Conservation (phyloP, 768 basidiomycete genomes). For the Suillus cothurnatus region DNA sequence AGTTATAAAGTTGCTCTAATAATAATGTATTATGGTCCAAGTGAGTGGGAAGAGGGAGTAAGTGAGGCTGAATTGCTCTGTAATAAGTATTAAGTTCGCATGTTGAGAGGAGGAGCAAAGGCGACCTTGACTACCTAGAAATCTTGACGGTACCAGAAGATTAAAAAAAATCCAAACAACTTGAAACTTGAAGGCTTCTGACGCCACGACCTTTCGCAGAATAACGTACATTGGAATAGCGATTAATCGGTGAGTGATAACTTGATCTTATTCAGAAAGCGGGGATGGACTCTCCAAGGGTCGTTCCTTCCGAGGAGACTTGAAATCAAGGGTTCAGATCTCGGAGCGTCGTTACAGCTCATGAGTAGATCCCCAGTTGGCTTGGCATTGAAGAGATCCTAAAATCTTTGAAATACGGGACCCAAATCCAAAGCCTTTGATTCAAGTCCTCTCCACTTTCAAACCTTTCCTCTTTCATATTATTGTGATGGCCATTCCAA, state of each 20-base stretch:
- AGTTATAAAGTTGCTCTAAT: not conserved
- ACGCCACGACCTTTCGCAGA: slow-evolving; percentile 4
- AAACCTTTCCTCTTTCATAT: not conserved
- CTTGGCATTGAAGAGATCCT: not conserved
- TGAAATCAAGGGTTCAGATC: not conserved
- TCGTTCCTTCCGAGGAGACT: slow-evolving; percentile 5
- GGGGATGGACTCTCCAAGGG: slow-evolving; percentile 3
- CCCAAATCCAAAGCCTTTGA: not conserved
- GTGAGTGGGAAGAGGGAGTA: slow-evolving; percentile 1
- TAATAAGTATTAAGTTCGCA: slow-evolving; percentile 5
- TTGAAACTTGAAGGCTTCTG: slow-evolving; percentile 1
- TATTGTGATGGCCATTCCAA: not conserved
- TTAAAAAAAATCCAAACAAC: not conserved
- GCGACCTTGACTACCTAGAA: slow-evolving; percentile 2
- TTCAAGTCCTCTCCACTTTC: not conserved
- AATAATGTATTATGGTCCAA: not conserved
- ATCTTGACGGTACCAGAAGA: slow-evolving; percentile 1
- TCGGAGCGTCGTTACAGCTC: slow-evolving; percentile 1
- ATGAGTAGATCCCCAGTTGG: not conserved
- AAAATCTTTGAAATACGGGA: slow-evolving; percentile 3
- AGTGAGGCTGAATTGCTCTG: not conserved
- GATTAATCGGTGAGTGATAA: slow-evolving; percentile 1
- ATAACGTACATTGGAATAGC: slow-evolving; percentile 3
- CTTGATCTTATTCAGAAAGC: not conserved
- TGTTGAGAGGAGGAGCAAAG: not conserved